Evolutionary conservation across 495 filamentous ascomycete genomes (phyloP), one percentile per base, ranked within the genome.

Genomic region (Penicillium daleae): DNA sequence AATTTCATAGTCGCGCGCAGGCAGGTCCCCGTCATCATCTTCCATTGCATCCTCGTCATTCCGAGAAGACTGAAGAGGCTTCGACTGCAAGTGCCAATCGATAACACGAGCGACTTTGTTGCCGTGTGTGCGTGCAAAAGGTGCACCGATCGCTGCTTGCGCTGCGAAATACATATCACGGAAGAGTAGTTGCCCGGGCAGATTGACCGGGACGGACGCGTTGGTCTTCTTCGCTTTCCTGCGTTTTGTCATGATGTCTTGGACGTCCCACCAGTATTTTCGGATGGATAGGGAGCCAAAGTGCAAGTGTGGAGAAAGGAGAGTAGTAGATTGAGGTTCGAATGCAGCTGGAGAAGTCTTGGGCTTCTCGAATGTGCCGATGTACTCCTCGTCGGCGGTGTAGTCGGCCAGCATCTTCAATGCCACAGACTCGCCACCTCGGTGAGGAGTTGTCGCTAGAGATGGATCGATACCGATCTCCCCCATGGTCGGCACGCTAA

Each of bases 121-220:
- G 24, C 82, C 81, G 33, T 81, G 65, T 3, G 85, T 88, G 56
- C 85, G 85, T 5, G 71, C 76, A 63, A 86, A 91, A 0, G 74
- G 57, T 51, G 80, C 76, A 4, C 89, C 88, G 3, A 91, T 74
- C 0, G 80, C 77, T 2, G 88, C 85, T 68, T 92, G 88, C 0
- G 89, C 89, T 33, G 78, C 88, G 60, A 92, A 90, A 74, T 90
- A 92, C 89, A 91, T 92, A 59, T 92, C 89, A 0, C 89, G 78
- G 68, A 92, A 92, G 0, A 90, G 78, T 2, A 91, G 74, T 65
- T 92, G 89, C 15, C 89, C 89, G 3, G 82, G 86, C 4, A 92
- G 71, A 54, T 84, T 88, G 1, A 82, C 84, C 0, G 89, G 89
- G 0, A 85, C 80, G 10, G 77, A 67, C 2, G 83, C 80, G 6